Evolutionary conservation across 805 yeast species (phyloP).

Genomic region (Metschnikowia kofuensis): DNA sequence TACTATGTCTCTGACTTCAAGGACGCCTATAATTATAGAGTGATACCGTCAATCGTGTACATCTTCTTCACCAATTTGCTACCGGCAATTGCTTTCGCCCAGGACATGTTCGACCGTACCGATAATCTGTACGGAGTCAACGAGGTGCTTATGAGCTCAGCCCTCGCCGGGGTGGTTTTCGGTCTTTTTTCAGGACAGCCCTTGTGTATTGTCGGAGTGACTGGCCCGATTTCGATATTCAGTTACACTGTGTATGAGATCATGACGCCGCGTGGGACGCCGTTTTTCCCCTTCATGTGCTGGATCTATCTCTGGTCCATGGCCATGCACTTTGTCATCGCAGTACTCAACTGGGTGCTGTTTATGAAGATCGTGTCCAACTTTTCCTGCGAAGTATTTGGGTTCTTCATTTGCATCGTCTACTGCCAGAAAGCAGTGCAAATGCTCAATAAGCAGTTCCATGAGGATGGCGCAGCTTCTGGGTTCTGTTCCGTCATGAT

Average conservation of each 20-base stretch:
- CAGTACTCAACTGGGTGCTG: conserved; percentile 64
- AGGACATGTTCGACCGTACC: conserved; percentile 94
- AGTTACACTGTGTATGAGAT: conserved; percentile 84
- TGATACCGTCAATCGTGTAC: conserved; percentile 77
- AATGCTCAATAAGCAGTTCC: conserved; percentile 70
- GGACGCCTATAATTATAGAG: conserved; percentile 84
- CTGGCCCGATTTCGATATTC: conserved; percentile 93
- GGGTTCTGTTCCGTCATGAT: conserved; percentile 77
- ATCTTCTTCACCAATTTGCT: conserved; percentile 86
- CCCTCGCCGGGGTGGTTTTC: conserved; percentile 85
- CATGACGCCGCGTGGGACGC: conserved; percentile 50
- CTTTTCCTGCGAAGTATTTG: conserved; percentile 91
- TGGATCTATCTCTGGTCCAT: conserved; percentile 94
- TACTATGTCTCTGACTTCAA: conserved; percentile 73
- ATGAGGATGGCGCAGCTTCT: conserved; percentile 31
- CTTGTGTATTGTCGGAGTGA: conserved; percentile 91
- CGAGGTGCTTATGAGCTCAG: conserved; percentile 80
- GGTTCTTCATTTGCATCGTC: conserved; percentile 82
- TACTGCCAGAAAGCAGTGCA: conserved; percentile 91
- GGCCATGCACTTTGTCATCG: conserved; percentile 73
- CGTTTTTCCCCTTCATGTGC: conserved; percentile 88
- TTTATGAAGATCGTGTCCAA: conserved; percentile 69
- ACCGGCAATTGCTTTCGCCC: conserved; percentile 95
- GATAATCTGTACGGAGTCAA: conserved; percentile 85
- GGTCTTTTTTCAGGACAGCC: conserved; percentile 90